phyloP scores from a whole-genome alignment of 2,329 filamentous ascomycete genomes.

The Magnaporthiopsis incrustans region DNA sequence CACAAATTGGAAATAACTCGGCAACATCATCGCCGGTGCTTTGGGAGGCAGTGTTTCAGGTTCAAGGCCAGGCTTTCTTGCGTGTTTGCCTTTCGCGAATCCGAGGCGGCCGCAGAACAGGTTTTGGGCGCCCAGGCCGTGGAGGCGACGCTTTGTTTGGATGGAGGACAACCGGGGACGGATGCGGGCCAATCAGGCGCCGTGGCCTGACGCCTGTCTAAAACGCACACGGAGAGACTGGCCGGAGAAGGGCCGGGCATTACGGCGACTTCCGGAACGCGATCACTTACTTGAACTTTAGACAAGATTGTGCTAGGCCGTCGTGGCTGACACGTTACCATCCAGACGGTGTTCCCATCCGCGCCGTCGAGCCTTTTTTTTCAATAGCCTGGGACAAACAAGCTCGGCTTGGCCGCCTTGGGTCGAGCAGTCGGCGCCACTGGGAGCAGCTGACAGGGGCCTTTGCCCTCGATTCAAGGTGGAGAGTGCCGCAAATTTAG shows the following conservation, averaged over 20 bases:
- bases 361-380: too few species aligned
- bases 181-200: background rate
- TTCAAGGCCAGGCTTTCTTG: background rate
- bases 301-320: too few species aligned
- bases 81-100: background rate
- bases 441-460: background rate
- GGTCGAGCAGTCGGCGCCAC: background rate
- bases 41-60: background rate
- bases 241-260: slow-evolving; percentile 7
- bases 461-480: background rate
- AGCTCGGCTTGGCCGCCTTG: background rate
- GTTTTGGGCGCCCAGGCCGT: too few species aligned
- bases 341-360: too few species aligned
- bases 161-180: too few species aligned
- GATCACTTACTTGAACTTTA: background rate
- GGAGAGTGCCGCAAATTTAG: background rate
- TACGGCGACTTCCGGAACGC: background rate
- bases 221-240: background rate
- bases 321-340: too few species aligned
- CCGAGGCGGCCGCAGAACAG: background rate
- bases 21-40: too few species aligned
- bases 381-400: background rate
- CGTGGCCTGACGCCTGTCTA: background rate
- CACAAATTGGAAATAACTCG: too few species aligned
- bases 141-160: too few species aligned